These are phyloP conservation scores for Xeromyces bisporus DNA, from an alignment of 495 filamentous ascomycete species.

Conservation along the genomic window DNA sequence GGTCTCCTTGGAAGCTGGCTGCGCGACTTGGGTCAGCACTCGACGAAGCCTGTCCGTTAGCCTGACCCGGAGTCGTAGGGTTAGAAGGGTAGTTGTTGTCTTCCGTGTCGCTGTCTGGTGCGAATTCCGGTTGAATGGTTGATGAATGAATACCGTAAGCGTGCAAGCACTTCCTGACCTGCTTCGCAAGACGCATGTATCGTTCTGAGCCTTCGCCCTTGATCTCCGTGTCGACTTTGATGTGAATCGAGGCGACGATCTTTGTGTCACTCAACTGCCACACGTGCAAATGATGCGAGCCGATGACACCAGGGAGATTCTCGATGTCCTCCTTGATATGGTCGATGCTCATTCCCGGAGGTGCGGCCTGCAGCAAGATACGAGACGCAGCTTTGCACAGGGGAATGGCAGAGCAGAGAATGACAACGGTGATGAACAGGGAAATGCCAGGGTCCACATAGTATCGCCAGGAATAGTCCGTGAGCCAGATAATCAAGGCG, in stretches of 20 bases:
- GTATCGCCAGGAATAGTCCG: constrained; percentile 45
- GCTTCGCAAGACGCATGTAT: constrained; percentile 77
- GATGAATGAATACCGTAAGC: constrained; percentile 95
- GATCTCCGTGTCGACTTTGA: constrained; percentile 67
- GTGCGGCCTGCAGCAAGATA: constrained; percentile 85
- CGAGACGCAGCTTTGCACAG: constrained; percentile 86
- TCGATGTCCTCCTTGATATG: constrained; percentile 88
- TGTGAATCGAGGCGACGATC: constrained; percentile 77
- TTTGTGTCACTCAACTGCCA: constrained; percentile 95
- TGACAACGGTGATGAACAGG: constrained; percentile 90
- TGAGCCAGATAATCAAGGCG: constrained; percentile 83
- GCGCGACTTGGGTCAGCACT: constrained; percentile 25
- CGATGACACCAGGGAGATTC: constrained; percentile 61
- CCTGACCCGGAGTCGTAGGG: no score
- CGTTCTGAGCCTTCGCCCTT: constrained; percentile 52
- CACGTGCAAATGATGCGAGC: constrained; percentile 89
- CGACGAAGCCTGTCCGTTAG: no score
- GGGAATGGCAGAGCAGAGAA: constrained; percentile 77
- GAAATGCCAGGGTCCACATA: constrained; percentile 90
- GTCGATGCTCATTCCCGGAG: constrained; percentile 67
- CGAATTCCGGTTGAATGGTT: constrained; percentile 95
- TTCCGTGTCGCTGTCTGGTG: constrained; percentile 40
- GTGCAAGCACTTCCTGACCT: constrained; percentile 71
- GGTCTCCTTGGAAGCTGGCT: constrained; percentile 34
- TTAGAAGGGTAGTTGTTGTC: no score